Conservation (phyloP, 805 yeast genomes). For the Pichia rugopelliculosa region DNA sequence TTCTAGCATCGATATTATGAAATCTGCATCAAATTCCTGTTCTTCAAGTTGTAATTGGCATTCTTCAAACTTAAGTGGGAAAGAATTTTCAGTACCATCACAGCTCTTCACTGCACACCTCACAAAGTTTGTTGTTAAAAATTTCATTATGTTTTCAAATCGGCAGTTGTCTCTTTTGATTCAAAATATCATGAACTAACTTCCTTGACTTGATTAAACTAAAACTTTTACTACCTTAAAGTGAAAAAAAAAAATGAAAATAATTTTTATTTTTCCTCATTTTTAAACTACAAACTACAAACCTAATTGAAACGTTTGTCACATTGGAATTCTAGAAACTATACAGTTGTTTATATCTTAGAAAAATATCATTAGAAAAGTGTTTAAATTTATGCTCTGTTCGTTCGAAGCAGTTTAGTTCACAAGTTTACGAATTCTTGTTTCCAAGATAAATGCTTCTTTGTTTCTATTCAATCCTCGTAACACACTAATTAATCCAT, state of each 20-base stretch:
- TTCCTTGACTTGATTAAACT: no score
- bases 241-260: not conserved
- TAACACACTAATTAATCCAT: not conserved
- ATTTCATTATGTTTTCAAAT: slow-evolving; percentile 52
- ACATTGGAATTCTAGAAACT: not conserved
- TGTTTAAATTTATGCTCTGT: no score
- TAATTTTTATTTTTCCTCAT: no score
- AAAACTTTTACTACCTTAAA: no score
- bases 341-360: not conserved
- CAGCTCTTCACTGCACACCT: slow-evolving; percentile 86
- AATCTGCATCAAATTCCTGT: slow-evolving; percentile 76
- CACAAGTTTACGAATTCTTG: not conserved
- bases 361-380: not conserved
- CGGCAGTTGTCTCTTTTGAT: not conserved
- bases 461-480: not conserved
- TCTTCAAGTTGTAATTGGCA: slow-evolving; percentile 72
- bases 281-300: not conserved
- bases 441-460: not conserved
- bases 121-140: slow-evolving; percentile 92
- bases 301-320: no score
- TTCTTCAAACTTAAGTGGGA: slow-evolving; percentile 66
- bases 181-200: no score
- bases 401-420: not conserved
- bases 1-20: slow-evolving; percentile 65
- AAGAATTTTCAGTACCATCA: slow-evolving; percentile 63